Evolutionary conservation across 495 filamentous ascomycete genomes (phyloP), one percentile per base, ranked within the genome.

Genomic region (Penicillium coffeae): DNA sequence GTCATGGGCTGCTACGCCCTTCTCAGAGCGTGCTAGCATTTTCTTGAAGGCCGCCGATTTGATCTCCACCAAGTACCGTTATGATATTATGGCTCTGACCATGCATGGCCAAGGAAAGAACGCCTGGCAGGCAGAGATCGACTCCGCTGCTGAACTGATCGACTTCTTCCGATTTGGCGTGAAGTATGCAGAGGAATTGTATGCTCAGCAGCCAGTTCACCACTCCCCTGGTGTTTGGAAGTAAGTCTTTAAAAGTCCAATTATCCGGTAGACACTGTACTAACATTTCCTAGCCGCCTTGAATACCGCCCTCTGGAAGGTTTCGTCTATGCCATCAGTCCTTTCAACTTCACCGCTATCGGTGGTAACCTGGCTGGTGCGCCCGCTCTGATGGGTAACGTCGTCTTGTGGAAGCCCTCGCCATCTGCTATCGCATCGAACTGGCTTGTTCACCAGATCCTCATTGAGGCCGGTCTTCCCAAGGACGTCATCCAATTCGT

Each of bases 91-190:
- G 86, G 90, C 91, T 6, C 79, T 89, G 32, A 96, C 90, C 7
- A 95, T 96, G 79, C 76, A 95, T 18, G 90, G 90, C 22, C 90
- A 96, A 67, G 90, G 90, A 52, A 96, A 96, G 78, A 95, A 95
- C 66, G 87, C 87, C 19, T 95, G 89, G 89, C 90, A 96, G 66
- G 90, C 90, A 15, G 90, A 96, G 79, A 95, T 96, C 55, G 90
- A 96, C 68, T 82, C 92, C 19, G 91, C 92, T 3, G 92, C 92
- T 2, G 91, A 97, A 75, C 70, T 95, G 35, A 83, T 79, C 54
- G 91, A 97, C 65, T 97, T 97, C 72, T 76, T 97, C 56, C 78
- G 87, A 50, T 73, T 94, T 72, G 90, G 88, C 55, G 89, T 93
- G 32, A 82, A 88, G 59, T 94, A 89, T 60, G 89, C 89, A 15